Base-by-base conservation (phyloP, 805 yeast species). In the Ogataea henricii region DNA sequence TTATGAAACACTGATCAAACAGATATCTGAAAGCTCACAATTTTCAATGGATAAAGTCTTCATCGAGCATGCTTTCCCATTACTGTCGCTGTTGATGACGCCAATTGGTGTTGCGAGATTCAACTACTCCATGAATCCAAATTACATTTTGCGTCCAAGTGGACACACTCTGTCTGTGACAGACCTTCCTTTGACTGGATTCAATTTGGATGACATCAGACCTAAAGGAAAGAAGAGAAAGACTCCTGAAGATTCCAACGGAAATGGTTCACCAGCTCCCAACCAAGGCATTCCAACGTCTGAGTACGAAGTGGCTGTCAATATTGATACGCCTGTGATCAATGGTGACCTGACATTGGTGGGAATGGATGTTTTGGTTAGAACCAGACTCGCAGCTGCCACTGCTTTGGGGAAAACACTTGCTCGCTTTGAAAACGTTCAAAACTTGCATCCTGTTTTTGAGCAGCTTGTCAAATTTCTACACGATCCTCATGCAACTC, bases 91-190 rank as follows among this genome's bases (percentile, higher is more conserved):
- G 37, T 62, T 89, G 38, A 84, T 89, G 85, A 92, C 98, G 0
- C 99, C 99, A 2, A 87, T 94, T 49, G 99, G 99, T 51, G 82
- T 90, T 46, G 87, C 96, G 3, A 82, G 98, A 54, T 87, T 85
- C 63, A 87, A 85, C 57, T 94, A 89, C 65, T 79, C 82, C 27
- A 89, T 94, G 96, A 83, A 87, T 55, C 72, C 87, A 0, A 70
- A 75, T n/a, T 74, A 82, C 43, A 79, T 94, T 35, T 70, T 92
- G 61, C 81, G 87, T 54, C 96, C 97, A 0, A 86, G 96, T 10
- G 95, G 94, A 1, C 74, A 57, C 43, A 64, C 74, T 26, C 62
- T 55, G 61, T 68, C 56, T 3, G 54, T 56, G 17, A 41, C 53
- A 4, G 68, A 64, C 50, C 48, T 64, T 7, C 57, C 60, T 5